Conservation (phyloP, 2,329 filamentous ascomycete genomes). For the Fusarium virguliforme region DNA sequence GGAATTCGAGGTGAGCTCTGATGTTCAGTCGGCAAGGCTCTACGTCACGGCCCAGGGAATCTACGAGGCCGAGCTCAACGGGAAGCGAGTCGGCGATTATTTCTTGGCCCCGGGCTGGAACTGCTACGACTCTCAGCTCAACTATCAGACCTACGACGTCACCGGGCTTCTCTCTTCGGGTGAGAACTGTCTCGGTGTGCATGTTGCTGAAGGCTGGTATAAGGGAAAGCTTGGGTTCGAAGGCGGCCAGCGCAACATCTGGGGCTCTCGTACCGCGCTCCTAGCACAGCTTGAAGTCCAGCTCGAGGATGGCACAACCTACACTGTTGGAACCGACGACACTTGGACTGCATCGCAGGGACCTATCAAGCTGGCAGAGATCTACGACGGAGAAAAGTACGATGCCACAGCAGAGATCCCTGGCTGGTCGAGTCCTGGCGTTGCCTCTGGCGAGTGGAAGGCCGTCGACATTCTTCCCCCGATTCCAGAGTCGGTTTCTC, state of each 20-base stretch:
- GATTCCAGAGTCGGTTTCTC: constrained; percentile 30
- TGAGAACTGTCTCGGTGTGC: constrained; percentile 41
- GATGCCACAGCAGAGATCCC: constrained; percentile 56
- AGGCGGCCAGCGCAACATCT: constrained; percentile 51
- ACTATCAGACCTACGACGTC: constrained; percentile 70
- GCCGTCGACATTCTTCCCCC: constrained; percentile 26
- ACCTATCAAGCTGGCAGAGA: constrained; percentile 58
- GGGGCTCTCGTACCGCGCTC: constrained; percentile 59
- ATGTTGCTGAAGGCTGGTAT: constrained; percentile 68
- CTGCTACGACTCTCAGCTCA: constrained; percentile 64
- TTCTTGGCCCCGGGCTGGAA: constrained; percentile 69
- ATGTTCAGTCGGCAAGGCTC: constrained; percentile 45
- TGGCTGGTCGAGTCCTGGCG: constrained; percentile 35
- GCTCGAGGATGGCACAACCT: constrained; percentile 51
- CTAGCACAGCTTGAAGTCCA: constrained; percentile 60
- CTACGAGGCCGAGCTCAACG: constrained; percentile 64
- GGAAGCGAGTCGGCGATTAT: constrained; percentile 58
- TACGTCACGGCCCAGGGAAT: constrained; percentile 65
- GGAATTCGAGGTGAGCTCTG: not conserved
- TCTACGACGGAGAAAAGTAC: constrained; percentile 70
- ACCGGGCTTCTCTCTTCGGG: constrained; percentile 55
- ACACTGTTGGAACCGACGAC: constrained; percentile 56
- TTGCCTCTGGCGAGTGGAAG: constrained; percentile 29
- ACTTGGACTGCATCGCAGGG: constrained; percentile 58
- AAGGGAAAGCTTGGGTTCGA: constrained; percentile 56